These are phyloP conservation scores for Phytophthora tentaculata DNA, from an alignment of 352 stramenopile genomes.

Conservation along the genomic window DNA sequence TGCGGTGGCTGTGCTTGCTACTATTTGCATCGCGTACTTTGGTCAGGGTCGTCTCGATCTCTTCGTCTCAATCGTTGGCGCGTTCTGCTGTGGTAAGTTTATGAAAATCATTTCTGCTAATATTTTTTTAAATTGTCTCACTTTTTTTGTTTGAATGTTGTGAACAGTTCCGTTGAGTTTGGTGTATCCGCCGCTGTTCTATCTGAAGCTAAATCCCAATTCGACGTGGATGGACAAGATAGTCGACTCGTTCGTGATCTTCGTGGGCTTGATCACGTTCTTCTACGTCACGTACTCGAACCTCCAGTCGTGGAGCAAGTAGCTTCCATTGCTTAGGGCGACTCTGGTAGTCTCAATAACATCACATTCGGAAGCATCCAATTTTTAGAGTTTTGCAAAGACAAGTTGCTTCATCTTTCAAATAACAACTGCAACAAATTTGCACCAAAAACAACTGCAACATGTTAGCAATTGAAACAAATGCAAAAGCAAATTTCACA, in stretches of 20 bases:
- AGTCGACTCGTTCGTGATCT: conserved; percentile 62
- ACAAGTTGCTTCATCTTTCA: not conserved
- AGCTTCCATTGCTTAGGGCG: conserved; percentile 1
- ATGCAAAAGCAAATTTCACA: not conserved
- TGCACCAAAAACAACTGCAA: not conserved
- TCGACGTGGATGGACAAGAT: conserved; percentile 54
- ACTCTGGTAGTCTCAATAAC: not conserved
- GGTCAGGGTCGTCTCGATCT: conserved; percentile 76
- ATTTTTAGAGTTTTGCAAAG: not conserved
- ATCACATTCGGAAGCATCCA: too few species aligned
- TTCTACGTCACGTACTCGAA: conserved; percentile 88
- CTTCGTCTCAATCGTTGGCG: conserved; percentile 84
- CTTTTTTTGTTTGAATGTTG: conserved; percentile 4
- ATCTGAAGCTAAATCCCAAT: conserved; percentile 73
- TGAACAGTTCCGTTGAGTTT: conserved; percentile 76
- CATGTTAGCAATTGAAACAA: not conserved
- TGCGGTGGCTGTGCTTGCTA: conserved; percentile 66
- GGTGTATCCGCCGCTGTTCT: conserved; percentile 81
- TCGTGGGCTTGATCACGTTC: conserved; percentile 76
- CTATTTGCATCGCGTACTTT: conserved; percentile 77
- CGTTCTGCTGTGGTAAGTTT: conserved; percentile 77
- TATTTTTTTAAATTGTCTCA: conserved; percentile 8
- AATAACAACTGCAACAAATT: too few species aligned
- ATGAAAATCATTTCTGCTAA: not conserved
- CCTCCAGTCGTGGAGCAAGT: conserved; percentile 66